Base-by-base conservation (phyloP, 106 monocot species). In the Gastrodia elata region DNA sequence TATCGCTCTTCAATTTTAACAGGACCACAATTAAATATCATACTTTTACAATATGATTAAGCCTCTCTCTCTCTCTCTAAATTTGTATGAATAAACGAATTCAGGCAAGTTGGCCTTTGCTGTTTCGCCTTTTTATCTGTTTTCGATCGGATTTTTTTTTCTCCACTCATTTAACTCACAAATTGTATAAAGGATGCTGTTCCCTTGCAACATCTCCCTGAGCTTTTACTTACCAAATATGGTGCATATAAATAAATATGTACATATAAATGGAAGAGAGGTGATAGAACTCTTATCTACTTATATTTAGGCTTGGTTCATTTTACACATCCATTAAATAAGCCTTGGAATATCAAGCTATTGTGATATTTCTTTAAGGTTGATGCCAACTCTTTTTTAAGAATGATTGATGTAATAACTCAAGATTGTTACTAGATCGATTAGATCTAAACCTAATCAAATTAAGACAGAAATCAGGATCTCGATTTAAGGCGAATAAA, bases 1-100 rank as follows among this genome's bases (percentile, higher is more conserved):
- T 61, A 61, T 61, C 30, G 61, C 32, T 61, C 28, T 13, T 61
- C 61, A 28, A 30, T 61, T 0, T 61, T 61, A 26, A 32, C 13
- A 61, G 61, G 61, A 61, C 61, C 61, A 61, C 61, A 30, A 2
- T 30, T 61, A 61, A 61, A 61, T 28, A 61, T 61, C 61, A 26
- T 28, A 14, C 61, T 61, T 61, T 30, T 61, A 28, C 26, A 58
- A 25, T 27, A 6, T 16, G 1, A 8, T 9, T 18, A 6, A 10
- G 30, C 2, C 28, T 61, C n/a, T 61, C 61, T 61, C 3, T 61
- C 61, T 61, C 14, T 32, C 28, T 11, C 61, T 61, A 61, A 28
- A 1, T 11, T n/a, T 18, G 28, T 61, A 26, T 52, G 52, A 52
- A 52, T 61, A 30, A 61, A 61, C 30, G 61, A 28, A 61, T 28